Evolutionary conservation across 2,329 filamentous ascomycete species (phyloP).

Genomic region (Penicillium olsonii): DNA sequence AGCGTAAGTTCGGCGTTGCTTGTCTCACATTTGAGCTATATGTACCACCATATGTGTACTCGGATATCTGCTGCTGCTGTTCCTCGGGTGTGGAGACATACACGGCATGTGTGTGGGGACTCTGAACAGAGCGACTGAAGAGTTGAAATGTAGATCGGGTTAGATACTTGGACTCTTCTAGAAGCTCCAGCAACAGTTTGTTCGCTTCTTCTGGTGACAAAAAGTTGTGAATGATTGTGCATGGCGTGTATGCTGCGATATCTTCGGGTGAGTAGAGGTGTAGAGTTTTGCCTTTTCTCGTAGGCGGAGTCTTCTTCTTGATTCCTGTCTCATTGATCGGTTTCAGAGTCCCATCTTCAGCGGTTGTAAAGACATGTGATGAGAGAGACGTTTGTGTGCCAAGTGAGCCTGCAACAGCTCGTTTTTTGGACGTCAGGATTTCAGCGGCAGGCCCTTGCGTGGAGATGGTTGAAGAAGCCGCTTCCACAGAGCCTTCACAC

Average conservation of each 20-base stretch:
- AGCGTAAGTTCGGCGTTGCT: conserved; percentile 72
- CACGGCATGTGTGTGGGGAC: conserved; percentile 80
- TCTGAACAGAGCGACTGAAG: conserved; percentile 83
- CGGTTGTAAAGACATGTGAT: conserved; percentile 44
- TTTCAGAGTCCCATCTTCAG: conserved; percentile 41
- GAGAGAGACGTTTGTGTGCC: conserved; percentile 67
- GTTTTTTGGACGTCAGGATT: conserved; percentile 25
- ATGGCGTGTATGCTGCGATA: conserved; percentile 80
- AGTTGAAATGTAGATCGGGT: conserved; percentile 75
- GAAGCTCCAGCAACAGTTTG: conserved; percentile 70
- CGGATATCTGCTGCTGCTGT: conserved; percentile 67
- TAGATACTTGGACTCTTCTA: conserved; percentile 72
- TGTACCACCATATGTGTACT: conserved; percentile 84
- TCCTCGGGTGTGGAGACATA: conserved; percentile 77
- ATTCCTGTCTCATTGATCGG: conserved; percentile 14
- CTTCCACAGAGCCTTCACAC: conserved; percentile 73
- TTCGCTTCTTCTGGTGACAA: conserved; percentile 72
- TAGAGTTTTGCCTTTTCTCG: conserved; percentile 78
- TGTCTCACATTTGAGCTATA: conserved; percentile 73
- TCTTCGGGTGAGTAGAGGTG: conserved; percentile 81
- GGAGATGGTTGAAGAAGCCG: conserved; percentile 60
- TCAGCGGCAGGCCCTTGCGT: conserved; percentile 18
- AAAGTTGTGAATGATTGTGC: conserved; percentile 91
- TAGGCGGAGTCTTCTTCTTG: conserved; percentile 43
- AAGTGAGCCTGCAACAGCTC: conserved; percentile 42